Evolutionary conservation across 2,329 filamentous ascomycete genomes (phyloP), one percentile per base, ranked within the genome.

Genomic region (Hypoxylon sp.): DNA sequence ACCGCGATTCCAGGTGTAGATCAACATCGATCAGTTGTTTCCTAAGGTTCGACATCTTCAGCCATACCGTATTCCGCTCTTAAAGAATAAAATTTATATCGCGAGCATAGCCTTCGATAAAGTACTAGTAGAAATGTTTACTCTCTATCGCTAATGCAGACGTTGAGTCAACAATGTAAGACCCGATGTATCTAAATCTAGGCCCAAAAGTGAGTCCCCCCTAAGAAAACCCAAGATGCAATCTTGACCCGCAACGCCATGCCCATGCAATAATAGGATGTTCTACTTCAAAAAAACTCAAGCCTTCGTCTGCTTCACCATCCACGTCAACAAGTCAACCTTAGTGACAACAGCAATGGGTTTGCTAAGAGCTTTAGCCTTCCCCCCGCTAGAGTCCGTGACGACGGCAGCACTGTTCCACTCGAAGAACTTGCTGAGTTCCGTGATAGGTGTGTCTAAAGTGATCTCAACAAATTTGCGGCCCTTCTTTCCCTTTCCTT

Each of bases 371-470:
- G 66, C 63, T 29, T 65, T 66, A 8, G 75, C 82, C 52, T 78
- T 73, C 45, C 77, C 74, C 49, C 81, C 80, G 29, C 74, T 74
- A 62, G 83, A 80, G 71, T 97, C 92, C 0, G 93, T 99, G 2
- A 99, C 91, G 37, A 99, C 86, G 0, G 94, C 94, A 0, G 94
- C 93, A 62, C 89, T 94, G 74, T 99, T 97, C 91, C 94, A 97
- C 75, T 97, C 91, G 60, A 97, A 91, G 75, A 99, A 99, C 66
- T 89, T 86, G 77, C 91, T 93, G 44, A 99, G 79, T 32, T 89
- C 87, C 35, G 82, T 83, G 27, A 99, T 79, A 2, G 89, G 88
- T 1, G 94, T 99, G 61, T 97, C 90, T 69, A 89, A 78, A 5
- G 94, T 97, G 68, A 99, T 96, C 74, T 97, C 89, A 40, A 97